These are phyloP conservation scores for Macrophomina pseudophaseolina DNA, from an alignment of 2,329 filamentous ascomycete genomes.

Conservation along the genomic window DNA sequence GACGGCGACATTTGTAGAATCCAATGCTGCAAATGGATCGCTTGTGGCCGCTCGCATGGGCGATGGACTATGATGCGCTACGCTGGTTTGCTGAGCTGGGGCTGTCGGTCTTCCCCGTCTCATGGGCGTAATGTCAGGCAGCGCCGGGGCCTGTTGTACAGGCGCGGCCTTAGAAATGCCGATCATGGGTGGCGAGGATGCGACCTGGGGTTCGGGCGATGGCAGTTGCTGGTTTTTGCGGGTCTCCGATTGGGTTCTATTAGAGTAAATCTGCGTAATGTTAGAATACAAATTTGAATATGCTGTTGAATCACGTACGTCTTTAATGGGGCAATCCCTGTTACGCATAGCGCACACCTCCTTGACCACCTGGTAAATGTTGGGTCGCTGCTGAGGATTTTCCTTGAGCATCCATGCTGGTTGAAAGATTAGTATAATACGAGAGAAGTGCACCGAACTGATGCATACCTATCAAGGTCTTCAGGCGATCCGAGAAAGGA, in stretches of 20 bases:
- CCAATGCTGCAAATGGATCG: slow-evolving; percentile 91
- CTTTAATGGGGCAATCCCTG: slow-evolving; percentile 82
- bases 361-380: slow-evolving; percentile 89
- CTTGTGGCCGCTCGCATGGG: slow-evolving; percentile 71
- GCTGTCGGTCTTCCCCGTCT: slow-evolving; percentile 77
- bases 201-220: slow-evolving; percentile 57
- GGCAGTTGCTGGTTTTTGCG: slow-evolving; percentile 66
- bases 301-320: slow-evolving; percentile 63
- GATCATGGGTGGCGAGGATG: slow-evolving; percentile 64
- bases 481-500: slow-evolving; percentile 85
- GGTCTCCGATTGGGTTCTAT: slow-evolving; percentile 67
- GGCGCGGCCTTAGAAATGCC: slow-evolving; percentile 84
- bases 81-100: slow-evolving; percentile 48
- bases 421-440: slow-evolving; percentile 23
- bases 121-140: slow-evolving; percentile 95
- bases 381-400: slow-evolving; percentile 77
- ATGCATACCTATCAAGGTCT: slow-evolving; percentile 81
- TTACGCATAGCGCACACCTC: slow-evolving; percentile 91
- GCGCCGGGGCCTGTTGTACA: slow-evolving; percentile 69
- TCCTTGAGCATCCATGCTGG: slow-evolving; percentile 89
- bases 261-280: slow-evolving; percentile 53
- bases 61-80: slow-evolving; percentile 66
- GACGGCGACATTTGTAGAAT: slow-evolving; percentile 63
- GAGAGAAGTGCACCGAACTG: neutral
- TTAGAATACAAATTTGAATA: slow-evolving; percentile 32